Percentiles rank a stretch among this genome's conserved stretches.
Conservation (phyloP, 1,139 yeast genomes). For the Hyphopichia khmerensis region DNA sequence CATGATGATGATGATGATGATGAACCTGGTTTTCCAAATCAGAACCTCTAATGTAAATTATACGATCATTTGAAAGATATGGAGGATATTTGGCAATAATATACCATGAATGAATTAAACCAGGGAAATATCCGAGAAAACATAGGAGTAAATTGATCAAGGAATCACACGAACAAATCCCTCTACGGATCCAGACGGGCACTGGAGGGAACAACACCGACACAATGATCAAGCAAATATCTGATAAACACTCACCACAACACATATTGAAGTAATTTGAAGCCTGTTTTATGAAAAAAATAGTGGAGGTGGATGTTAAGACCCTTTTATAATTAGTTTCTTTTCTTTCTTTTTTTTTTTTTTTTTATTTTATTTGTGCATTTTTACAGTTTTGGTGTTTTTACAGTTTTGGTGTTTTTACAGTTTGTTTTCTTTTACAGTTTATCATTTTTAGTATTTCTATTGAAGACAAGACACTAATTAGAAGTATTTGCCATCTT, state of each 20-base stretch:
- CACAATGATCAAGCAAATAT: conserved; percentile 55
- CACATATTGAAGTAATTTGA: conserved; percentile 7
- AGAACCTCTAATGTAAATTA: conserved; percentile 10
- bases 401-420: too few relatives aligned
- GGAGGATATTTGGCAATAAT: conserved; percentile 53
- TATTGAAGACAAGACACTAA: too few relatives aligned
- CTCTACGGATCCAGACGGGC: conserved; percentile 69
- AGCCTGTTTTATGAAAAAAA: too few relatives aligned
- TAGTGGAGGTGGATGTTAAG: background rate
- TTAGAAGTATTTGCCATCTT: conserved; percentile 1
- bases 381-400: too few relatives aligned
- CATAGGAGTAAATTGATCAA: conserved; percentile 59
- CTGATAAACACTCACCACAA: conserved; percentile 35
- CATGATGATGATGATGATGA: conserved; percentile 14
- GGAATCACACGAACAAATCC: conserved; percentile 61
- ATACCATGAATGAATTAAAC: conserved; percentile 67
- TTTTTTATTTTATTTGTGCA: background rate
- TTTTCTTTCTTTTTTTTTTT: too few relatives aligned
- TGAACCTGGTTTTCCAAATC: conserved; percentile 34
- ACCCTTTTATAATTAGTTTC: background rate
- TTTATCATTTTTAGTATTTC: too few relatives aligned
- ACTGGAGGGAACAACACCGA: conserved; percentile 70
- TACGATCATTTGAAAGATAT: conserved; percentile 9
- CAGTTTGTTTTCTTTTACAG: too few relatives aligned
- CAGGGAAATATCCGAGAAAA: conserved; percentile 65